phyloP scores from a whole-genome alignment of 768 basidiomycete genomes.

The Lactarius vividus region DNA sequence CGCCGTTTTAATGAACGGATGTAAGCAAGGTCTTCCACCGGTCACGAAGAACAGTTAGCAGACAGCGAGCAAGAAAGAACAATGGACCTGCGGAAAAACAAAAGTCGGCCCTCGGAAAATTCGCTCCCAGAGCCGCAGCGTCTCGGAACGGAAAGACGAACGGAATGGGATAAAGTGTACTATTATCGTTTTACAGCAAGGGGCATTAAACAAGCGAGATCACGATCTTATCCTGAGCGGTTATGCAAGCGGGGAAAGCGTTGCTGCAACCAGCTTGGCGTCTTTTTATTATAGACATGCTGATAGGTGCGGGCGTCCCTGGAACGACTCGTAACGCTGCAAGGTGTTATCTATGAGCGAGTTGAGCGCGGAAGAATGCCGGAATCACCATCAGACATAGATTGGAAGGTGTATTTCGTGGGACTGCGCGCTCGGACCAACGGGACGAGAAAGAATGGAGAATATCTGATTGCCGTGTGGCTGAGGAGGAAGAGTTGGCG shows the following conservation, averaged over 20 bases:
- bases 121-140: not conserved
- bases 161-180: not conserved
- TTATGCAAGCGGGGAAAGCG: slow-evolving; percentile 4
- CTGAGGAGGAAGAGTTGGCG: not conserved
- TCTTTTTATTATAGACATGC: not conserved
- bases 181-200: not conserved
- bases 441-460: not conserved
- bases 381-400: not conserved
- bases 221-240: slow-evolving; percentile 5
- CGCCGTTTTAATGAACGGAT: not conserved
- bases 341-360: slow-evolving; percentile 5
- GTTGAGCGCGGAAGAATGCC: slow-evolving; percentile 6
- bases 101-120: not conserved
- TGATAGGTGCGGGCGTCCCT: not conserved
- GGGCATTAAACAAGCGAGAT: not conserved
- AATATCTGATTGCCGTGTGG: not conserved
- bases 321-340: not conserved
- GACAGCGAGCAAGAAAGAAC: not conserved
- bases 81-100: not conserved
- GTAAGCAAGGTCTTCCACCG: not conserved
- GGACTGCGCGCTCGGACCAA: slow-evolving; percentile 7
- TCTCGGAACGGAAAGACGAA: slow-evolving; percentile 3
- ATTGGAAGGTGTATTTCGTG: not conserved
- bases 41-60: not conserved
- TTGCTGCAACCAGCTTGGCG: not conserved